Evolutionary conservation across 2,329 filamentous ascomycete genomes (phyloP), one percentile per base, ranked within the genome.

Genomic region (Claviceps humidiphila): DNA sequence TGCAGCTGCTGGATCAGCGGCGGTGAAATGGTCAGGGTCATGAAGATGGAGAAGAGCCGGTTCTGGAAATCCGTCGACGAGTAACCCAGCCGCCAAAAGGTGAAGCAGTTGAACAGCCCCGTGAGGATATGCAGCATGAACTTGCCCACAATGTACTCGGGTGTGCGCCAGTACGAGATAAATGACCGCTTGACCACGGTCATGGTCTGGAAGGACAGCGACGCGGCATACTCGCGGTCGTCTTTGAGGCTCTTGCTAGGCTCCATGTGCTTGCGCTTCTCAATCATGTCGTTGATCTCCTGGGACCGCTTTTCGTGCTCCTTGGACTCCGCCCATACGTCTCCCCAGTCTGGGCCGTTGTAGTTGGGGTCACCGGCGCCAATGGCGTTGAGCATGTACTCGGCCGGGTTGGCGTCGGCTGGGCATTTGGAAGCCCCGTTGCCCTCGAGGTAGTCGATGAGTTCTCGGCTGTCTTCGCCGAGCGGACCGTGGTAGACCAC

Each of bases 1-100:
- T 90, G 84, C 0, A 90, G 72, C 59, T 90, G 85, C 59, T 89
- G 84, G 53, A 90, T 86, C 1, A 90, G 70, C 0, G 84, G 83
- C 0, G 85, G 85, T 1, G 78, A 77, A 57, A 93, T 86, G 6
- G 82, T 87, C 4, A 90, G 72, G 0, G 84, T 85, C 75, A 89
- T 82, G 66, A 91, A 91, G 52, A 85, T 74, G 8, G 83, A 82
- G 67, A 91, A 90, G 8, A 90, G 74, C 7, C 84, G 75, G 47
- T 81, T 83, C 63, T 87, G 84, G 68, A 84, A 78, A 59, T 84
- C 82, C 54, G 82, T 76, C 1, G 70, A 69, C 2, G 75, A 71
- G 49, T 75, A 71, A 0, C 75, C 75, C 0, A 85, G 65, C 55
- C 80, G 73, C 72, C 76, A 87, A 61, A 87, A 87, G 0, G 83